Evolutionary conservation across 805 yeast genomes (phyloP).

Genomic region (Ogataea trehaloabstinens): DNA sequence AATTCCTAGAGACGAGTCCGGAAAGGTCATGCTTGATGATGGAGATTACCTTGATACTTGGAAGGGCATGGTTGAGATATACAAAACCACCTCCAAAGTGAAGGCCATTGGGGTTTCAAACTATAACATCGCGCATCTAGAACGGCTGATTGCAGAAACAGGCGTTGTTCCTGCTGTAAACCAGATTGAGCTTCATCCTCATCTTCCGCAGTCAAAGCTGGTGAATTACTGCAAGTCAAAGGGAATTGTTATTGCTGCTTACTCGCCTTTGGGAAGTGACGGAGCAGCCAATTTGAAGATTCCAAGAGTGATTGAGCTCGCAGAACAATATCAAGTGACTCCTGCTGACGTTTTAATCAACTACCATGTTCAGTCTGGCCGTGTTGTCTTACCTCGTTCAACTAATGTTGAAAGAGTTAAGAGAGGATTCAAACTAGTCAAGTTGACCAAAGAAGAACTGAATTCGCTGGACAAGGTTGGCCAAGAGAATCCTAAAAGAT

Average conservation of each 20-base stretch:
- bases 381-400: slow-evolving; percentile 68
- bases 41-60: slow-evolving; percentile 80
- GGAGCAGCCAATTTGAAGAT: slow-evolving; percentile 64
- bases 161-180: slow-evolving; percentile 51
- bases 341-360: slow-evolving; percentile 60
- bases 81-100: slow-evolving; percentile 46
- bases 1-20: slow-evolving; percentile 37
- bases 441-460: slow-evolving; percentile 38
- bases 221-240: slow-evolving; percentile 37
- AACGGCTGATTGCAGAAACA: slow-evolving; percentile 41
- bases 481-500: slow-evolving; percentile 31
- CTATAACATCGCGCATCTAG: slow-evolving; percentile 39
- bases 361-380: slow-evolving; percentile 62
- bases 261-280: slow-evolving; percentile 61
- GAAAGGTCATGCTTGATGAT: slow-evolving; percentile 59
- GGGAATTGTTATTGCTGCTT: slow-evolving; percentile 47
- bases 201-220: slow-evolving; percentile 40
- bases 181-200: slow-evolving; percentile 55
- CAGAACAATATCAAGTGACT: slow-evolving; percentile 51
- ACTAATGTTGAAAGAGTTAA: slow-evolving; percentile 62
- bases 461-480: slow-evolving; percentile 30
- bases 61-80: slow-evolving; percentile 72
- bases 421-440: slow-evolving; percentile 34
- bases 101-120: slow-evolving; percentile 62
- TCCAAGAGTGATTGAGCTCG: slow-evolving; percentile 49